Evolutionary conservation across 2,329 filamentous ascomycete species (phyloP), one percentile per base, ranked within the genome.

Genomic region (Aphanoascus verrucosus): DNA sequence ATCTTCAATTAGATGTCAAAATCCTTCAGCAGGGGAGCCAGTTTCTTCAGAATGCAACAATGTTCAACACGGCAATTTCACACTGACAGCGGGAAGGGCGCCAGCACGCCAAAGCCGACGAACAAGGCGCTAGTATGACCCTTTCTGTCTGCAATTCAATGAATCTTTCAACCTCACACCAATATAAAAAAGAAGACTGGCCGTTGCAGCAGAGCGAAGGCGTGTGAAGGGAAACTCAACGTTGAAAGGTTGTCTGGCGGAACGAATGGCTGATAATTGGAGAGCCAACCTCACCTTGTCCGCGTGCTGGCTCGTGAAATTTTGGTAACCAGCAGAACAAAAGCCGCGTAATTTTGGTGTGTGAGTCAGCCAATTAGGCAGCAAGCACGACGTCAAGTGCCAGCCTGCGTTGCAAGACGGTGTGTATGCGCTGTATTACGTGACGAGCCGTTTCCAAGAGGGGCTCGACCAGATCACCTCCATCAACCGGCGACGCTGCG

Each of bases 301-400:
- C 51, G 51, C 51, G 51, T 53, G 51, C 51, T 32, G 35, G 51
- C 12, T 43, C 11, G 20, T 28, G 51, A 20, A 53, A 53, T 49
- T 53, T 53, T 48, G 44, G 44, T 19, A 40, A 53, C 9, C 37
- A 44, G 51, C 51, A 53, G 23, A 53, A 53, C 51, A 48, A 9
- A 8, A 3, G 5, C 3, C 6, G 5, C 12, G 43, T 53, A 48
- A 34, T 35, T 43, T 42, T n/a, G 9, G 14, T 7, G 5, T 6
- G 19, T 6, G 12, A 5, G 2, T 43, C 35, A 19, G 19, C 43
- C 19, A 53, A 48, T 53, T 31, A 51, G 12, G 11, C 17, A n/a
- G 51, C 43, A 28, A 5, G 4, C 3, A 15, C 5, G 32, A 14
- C 23, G 23, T 2, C 8, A 42, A 19, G 12, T 3, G 43, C 44